A percentile compares a stretch with the other conserved stretches of the same genome.
These are phyloP conservation scores for Sphaerosporella brunnea DNA, from an alignment of 495 filamentous ascomycete species.

Conservation along the genomic window DNA sequence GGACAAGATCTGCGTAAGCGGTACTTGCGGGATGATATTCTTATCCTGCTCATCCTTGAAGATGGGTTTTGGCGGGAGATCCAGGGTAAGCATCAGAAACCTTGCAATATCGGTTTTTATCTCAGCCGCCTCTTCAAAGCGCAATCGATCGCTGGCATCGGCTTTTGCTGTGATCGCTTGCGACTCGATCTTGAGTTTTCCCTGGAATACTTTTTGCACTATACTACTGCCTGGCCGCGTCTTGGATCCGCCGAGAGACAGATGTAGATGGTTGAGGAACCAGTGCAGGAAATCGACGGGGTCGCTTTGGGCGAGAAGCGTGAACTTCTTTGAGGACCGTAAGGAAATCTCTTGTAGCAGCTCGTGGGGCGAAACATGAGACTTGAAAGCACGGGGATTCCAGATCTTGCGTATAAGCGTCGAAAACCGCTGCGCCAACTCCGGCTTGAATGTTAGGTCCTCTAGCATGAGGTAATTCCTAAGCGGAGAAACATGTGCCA, in stretches of 20 bases:
- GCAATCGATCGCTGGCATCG: slow-evolving; percentile 69
- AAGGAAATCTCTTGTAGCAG: slow-evolving; percentile 87
- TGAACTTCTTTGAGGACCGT: slow-evolving; percentile 79
- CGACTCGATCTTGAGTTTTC: slow-evolving; percentile 74
- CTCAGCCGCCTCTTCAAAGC: slow-evolving; percentile 78
- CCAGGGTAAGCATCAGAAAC: slow-evolving; percentile 81
- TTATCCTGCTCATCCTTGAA: slow-evolving; percentile 81
- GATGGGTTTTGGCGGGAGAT: slow-evolving; percentile 81
- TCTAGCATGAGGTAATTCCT: slow-evolving; percentile 89
- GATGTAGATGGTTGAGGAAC: slow-evolving; percentile 91
- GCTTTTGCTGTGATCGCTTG: slow-evolving; percentile 88
- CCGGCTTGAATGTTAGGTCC: slow-evolving; percentile 39
- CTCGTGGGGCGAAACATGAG: slow-evolving; percentile 93
- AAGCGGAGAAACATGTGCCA: slow-evolving; percentile 76
- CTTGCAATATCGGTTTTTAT: slow-evolving; percentile 58
- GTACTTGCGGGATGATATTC: slow-evolving; percentile 85
- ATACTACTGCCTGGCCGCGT: slow-evolving; percentile 66
- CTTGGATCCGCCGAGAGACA: slow-evolving; percentile 75
- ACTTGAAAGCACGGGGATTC: slow-evolving; percentile 94
- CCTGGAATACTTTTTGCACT: slow-evolving; percentile 84
- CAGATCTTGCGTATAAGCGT: slow-evolving; percentile 92
- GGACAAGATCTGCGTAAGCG: slow-evolving; percentile 67
- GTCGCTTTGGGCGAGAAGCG: slow-evolving; percentile 77
- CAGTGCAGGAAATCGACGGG: slow-evolving; percentile 91
- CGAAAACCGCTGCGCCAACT: slow-evolving; percentile 59